Conservation (phyloP, 2,329 filamentous ascomycete genomes). For the Magnaporthiopsis rhizophila region DNA sequence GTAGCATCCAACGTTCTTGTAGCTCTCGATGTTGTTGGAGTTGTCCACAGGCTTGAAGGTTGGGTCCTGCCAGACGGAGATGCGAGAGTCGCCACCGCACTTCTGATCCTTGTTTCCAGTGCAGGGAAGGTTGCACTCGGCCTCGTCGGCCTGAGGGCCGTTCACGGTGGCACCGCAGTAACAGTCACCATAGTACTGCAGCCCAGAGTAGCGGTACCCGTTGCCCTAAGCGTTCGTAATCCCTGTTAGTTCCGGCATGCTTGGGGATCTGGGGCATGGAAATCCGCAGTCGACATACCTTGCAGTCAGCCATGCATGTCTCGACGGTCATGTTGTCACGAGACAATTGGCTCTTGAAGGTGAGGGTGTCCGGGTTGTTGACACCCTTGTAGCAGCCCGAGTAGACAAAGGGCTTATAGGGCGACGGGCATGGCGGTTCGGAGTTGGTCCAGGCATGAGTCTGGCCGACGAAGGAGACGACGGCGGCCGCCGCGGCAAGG, state of each 20-base stretch:
- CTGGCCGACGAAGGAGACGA: constrained; percentile 27
- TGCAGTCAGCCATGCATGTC: constrained; percentile 40
- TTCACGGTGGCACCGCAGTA: constrained; percentile 44
- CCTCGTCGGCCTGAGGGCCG: constrained; percentile 41
- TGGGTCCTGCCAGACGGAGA: constrained; percentile 41
- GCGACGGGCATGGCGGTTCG: constrained; percentile 34
- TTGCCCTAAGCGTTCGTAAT: constrained; percentile 22
- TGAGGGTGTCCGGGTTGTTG: constrained; percentile 26
- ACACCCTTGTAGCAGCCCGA: constrained; percentile 38
- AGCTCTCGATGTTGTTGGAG: constrained; percentile 41
- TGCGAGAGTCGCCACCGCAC: constrained; percentile 38
- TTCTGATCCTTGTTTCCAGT: constrained; percentile 30
- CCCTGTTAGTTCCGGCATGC: neutral
- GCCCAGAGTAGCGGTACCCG: constrained; percentile 41
- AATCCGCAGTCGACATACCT: constrained; percentile 16
- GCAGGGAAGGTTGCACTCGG: constrained; percentile 50
- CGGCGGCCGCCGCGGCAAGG: constrained; percentile 27
- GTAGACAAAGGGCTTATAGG: constrained; percentile 39
- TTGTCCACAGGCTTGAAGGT: constrained; percentile 37
- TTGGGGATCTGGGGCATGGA: neutral
- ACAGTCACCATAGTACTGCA: constrained; percentile 44
- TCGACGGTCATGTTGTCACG: constrained; percentile 36
- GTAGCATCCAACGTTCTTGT: constrained; percentile 56
- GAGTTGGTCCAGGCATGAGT: constrained; percentile 34
- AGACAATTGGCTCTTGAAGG: constrained; percentile 31